Percentiles rank a stretch among this genome's conserved stretches.
Conservation (phyloP, 179 eudicot genomes). For the Amaranthus tricolor region DNA sequence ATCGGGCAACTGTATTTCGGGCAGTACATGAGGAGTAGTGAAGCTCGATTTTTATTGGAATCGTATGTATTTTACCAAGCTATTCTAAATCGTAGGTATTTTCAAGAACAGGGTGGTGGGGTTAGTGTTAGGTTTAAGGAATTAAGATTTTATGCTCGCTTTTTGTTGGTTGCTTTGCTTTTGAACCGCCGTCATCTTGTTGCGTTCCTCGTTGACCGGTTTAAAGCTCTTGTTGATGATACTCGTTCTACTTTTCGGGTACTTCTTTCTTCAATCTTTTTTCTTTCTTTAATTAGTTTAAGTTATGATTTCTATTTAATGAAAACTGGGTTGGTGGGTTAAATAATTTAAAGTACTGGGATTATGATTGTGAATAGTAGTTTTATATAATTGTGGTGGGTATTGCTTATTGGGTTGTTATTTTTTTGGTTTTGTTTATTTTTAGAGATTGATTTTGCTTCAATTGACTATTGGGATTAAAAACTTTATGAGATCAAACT, state of each 20-base stretch:
- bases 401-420: neutral
- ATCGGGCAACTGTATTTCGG: slow-evolving; percentile 81
- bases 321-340: neutral
- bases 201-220: slow-evolving; percentile 51
- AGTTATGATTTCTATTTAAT: slow-evolving; percentile 1
- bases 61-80: slow-evolving; percentile 87
- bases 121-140: slow-evolving; percentile 64
- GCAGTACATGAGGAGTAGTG: slow-evolving; percentile 86
- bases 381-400: neutral
- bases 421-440: neutral
- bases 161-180: slow-evolving; percentile 65
- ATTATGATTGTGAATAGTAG: neutral
- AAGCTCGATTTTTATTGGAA: slow-evolving; percentile 74
- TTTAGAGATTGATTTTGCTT: neutral
- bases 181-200: slow-evolving; percentile 60
- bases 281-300: neutral
- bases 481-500: neutral
- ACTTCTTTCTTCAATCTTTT: slow-evolving; percentile 5
- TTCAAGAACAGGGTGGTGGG: slow-evolving; percentile 17
- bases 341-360: neutral
- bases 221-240: slow-evolving; percentile 66
- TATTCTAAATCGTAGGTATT: slow-evolving; percentile 59
- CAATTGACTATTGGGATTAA: neutral
- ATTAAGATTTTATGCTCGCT: slow-evolving; percentile 83
- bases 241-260: slow-evolving; percentile 59